phyloP scores from a whole-genome alignment of 2,329 filamentous ascomycete genomes.

The Hirsutella rhossiliensis region DNA sequence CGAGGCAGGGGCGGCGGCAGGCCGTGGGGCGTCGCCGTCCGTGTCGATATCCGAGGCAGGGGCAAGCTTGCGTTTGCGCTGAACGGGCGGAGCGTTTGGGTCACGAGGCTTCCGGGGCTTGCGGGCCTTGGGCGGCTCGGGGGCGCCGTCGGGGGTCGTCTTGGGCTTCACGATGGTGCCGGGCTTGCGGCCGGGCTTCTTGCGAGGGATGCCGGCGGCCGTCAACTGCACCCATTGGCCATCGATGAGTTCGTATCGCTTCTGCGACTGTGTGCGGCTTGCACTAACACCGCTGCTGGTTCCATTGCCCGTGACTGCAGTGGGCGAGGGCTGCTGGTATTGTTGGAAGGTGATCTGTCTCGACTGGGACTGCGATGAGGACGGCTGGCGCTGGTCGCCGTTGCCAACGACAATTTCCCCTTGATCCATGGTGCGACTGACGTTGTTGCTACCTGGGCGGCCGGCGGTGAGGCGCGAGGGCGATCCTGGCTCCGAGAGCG shows the following conservation, averaged over 20 bases:
- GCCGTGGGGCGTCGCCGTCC: constrained; percentile 13
- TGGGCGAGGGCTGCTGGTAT: constrained; percentile 12
- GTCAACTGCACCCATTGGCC: constrained; percentile 36
- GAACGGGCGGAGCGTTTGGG: constrained; percentile 41
- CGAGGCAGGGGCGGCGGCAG: constrained; percentile 18
- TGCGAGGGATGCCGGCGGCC: constrained; percentile 44
- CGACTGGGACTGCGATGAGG: constrained; percentile 2
- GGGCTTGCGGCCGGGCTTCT: constrained; percentile 55
- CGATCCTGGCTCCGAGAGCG: constrained; percentile 36
- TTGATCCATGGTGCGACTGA: constrained; percentile 26
- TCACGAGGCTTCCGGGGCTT: constrained; percentile 46
- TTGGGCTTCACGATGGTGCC: constrained; percentile 39
- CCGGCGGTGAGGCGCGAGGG: constrained; percentile 24
- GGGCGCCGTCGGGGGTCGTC: constrained; percentile 16
- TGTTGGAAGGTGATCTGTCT: constrained; percentile 14
- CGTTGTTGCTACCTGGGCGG: constrained; percentile 12
- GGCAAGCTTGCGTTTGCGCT: constrained; percentile 42
- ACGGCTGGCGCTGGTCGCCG: constrained; percentile 15
- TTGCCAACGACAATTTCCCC: constrained; percentile 34
- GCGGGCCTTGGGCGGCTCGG: constrained; percentile 35
- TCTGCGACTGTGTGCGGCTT: constrained; percentile 11
- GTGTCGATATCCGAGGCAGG: constrained; percentile 24
- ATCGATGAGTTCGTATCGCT: constrained; percentile 22
- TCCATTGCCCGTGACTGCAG: background rate
- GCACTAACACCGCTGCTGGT: background rate